phyloP scores from a whole-genome alignment of 768 basidiomycete species.

The Rhizopogon rudus region DNA sequence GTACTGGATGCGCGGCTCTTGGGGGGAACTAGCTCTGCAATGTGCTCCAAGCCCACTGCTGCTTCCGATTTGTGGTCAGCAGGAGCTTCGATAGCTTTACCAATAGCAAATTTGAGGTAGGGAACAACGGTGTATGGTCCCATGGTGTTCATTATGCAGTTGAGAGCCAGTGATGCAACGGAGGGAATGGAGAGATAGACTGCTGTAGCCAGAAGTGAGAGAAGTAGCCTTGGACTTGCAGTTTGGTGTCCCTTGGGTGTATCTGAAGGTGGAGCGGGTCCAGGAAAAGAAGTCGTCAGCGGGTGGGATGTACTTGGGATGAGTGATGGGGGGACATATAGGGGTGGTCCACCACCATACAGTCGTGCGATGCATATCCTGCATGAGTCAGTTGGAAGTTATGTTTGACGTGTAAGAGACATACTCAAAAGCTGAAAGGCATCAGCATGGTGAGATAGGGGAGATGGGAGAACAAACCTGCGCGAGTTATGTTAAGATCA shows the following conservation, averaged over 20 bases:
- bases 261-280: conserved; percentile 16
- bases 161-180: conserved; percentile 70
- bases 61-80: conserved; percentile 45
- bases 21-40: conserved; percentile 48
- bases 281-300: conserved; percentile 61
- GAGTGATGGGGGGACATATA: conserved; percentile 61
- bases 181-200: conserved; percentile 82
- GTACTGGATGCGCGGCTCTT: conserved; percentile 15
- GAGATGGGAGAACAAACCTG: conserved; percentile 46
- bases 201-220: conserved; percentile 83
- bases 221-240: conserved; percentile 73
- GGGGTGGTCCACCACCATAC: conserved; percentile 79
- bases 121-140: conserved; percentile 72
- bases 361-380: conserved; percentile 84
- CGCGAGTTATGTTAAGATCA: conserved; percentile 84
- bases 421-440: conserved; percentile 76
- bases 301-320: conserved; percentile 65
- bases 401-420: conserved; percentile 24
- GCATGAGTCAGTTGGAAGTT: conserved; percentile 9
- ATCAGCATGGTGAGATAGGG: conserved; percentile 7
- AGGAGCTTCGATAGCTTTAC: conserved; percentile 50
- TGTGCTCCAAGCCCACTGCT: conserved; percentile 65
- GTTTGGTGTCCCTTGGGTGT: conserved; percentile 59
- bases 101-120: conserved; percentile 82
- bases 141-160: conserved; percentile 64